Percentiles rank a stretch among this genome's conserved stretches.
These are phyloP conservation scores for Pythium dissimile DNA, from an alignment of 352 stramenopile genomes.

Conservation along the genomic window DNA sequence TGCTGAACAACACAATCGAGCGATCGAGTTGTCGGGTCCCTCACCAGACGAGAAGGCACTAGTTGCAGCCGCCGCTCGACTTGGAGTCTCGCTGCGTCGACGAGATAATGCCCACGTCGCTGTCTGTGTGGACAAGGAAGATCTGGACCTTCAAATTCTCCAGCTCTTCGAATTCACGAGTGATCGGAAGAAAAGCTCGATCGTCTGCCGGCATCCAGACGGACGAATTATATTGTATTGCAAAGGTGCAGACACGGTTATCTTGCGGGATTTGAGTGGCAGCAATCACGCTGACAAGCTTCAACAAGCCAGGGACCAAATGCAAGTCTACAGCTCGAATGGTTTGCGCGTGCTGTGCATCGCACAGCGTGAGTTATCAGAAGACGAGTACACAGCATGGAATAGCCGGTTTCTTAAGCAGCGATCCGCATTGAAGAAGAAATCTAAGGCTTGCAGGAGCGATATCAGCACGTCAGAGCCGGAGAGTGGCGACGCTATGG, in stretches of 20 bases:
- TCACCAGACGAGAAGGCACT: constrained; percentile 78
- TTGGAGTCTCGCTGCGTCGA: constrained; percentile 39
- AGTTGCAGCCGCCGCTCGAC: constrained; percentile 44
- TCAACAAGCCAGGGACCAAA: constrained; percentile 35
- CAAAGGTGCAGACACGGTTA: constrained; percentile 89
- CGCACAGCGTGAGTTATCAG: constrained; percentile 45
- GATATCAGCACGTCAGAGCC: neutral
- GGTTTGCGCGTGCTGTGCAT: constrained; percentile 76
- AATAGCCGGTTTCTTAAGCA: constrained; percentile 1
- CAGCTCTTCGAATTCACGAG: constrained; percentile 63
- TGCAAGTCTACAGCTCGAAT: constrained; percentile 52
- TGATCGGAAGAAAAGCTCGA: constrained; percentile 67
- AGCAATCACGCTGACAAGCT: constrained; percentile 23
- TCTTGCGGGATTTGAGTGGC: constrained; percentile 49
- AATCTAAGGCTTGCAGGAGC: neutral
- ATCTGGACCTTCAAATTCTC: constrained; percentile 42
- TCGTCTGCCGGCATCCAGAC: constrained; percentile 35
- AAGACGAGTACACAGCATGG: constrained; percentile 57
- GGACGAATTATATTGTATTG: constrained; percentile 43
- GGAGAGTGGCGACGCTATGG: constrained; percentile 26
- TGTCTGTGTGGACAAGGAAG: constrained; percentile 26
- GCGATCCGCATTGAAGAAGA: constrained; percentile 2
- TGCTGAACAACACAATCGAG: neutral
- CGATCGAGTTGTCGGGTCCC: constrained; percentile 69
- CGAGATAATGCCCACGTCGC: constrained; percentile 12